phyloP scores from a whole-genome alignment of 129 eudicot species.

The Calendula officinalis region DNA sequence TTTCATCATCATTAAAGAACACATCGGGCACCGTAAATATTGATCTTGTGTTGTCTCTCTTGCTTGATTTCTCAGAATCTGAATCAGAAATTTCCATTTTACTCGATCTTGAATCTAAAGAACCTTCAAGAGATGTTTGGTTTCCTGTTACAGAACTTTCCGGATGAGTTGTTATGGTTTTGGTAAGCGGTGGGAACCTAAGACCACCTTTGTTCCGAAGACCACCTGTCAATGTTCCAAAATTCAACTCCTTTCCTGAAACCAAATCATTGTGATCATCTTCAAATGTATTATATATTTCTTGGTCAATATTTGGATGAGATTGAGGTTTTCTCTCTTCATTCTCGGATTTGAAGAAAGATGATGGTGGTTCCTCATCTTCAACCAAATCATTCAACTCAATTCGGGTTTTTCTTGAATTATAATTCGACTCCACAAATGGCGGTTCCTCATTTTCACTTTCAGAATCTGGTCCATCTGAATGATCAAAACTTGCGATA shows the following conservation, averaged over 20 bases:
- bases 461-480: conserved; percentile 54
- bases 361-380: conserved; percentile 5
- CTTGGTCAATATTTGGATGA: conserved; percentile 15
- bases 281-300: conserved; percentile 14
- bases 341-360: conserved; percentile 3
- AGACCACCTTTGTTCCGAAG: conserved; percentile 59
- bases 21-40: conserved; percentile 30
- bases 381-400: conserved; percentile 40
- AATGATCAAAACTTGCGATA: conserved; percentile 45
- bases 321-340: conserved; percentile 17
- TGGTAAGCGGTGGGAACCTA: conserved; percentile 36
- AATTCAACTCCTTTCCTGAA: conserved; percentile 38
- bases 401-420: conserved; percentile 24
- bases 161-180: conserved; percentile 26
- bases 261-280: conserved; percentile 23
- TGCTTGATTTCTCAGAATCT: conserved; percentile 38
- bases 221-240: conserved; percentile 76
- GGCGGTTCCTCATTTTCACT: conserved; percentile 43
- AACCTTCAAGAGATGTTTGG: conserved; percentile 19
- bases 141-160: conserved; percentile 20
- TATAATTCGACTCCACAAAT: conserved; percentile 12
- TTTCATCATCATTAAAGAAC: conserved; percentile 46
- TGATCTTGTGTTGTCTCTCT: conserved; percentile 25
- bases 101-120: conserved; percentile 23
- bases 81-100: conserved; percentile 35